Conservation (phyloP, 176 grass and related monocot genomes). For the Thinopyrum elongatum region DNA sequence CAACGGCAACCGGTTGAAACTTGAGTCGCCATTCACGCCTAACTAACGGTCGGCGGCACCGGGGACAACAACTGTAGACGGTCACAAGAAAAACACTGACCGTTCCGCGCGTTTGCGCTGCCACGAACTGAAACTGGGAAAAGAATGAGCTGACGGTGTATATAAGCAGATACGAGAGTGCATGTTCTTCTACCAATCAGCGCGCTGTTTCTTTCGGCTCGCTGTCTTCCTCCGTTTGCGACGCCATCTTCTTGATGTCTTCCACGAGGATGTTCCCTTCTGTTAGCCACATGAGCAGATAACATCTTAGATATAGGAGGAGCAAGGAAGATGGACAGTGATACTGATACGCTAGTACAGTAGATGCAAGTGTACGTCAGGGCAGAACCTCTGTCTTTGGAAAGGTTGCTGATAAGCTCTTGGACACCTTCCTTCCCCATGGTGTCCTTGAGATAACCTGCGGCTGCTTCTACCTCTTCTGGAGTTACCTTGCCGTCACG, state of each 20-base stretch:
- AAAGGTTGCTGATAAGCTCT: constrained; percentile 91
- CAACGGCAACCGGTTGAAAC: not conserved
- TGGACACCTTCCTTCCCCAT: constrained; percentile 69
- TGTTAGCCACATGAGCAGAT: constrained; percentile 32
- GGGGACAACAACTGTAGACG: not conserved
- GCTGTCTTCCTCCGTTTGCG: constrained; percentile 50
- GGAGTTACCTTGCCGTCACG: constrained; percentile 93
- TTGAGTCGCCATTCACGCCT: constrained; percentile 17
- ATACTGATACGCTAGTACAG: not conserved
- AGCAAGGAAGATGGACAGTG: not conserved
- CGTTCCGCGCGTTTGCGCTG: constrained; percentile 13
- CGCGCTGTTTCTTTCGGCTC: constrained; percentile 25
- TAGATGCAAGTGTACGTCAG: not conserved
- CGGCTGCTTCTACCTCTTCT: constrained; percentile 87
- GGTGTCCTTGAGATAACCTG: constrained; percentile 84
- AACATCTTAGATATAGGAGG: constrained; percentile 11
- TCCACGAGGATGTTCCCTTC: constrained; percentile 98
- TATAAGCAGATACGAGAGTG: not conserved
- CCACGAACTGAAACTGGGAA: not conserved
- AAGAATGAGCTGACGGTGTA: not conserved
- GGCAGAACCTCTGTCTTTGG: constrained; percentile 72
- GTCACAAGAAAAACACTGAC: constrained; percentile 11
- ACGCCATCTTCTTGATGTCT: constrained; percentile 85
- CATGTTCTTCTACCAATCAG: constrained; percentile 11
- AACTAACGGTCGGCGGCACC: not conserved